Percentiles rank a stretch among this genome's conserved stretches.
Conservation (phyloP, 805 yeast genomes). For the Tetrapisispora iriomotensis region DNA sequence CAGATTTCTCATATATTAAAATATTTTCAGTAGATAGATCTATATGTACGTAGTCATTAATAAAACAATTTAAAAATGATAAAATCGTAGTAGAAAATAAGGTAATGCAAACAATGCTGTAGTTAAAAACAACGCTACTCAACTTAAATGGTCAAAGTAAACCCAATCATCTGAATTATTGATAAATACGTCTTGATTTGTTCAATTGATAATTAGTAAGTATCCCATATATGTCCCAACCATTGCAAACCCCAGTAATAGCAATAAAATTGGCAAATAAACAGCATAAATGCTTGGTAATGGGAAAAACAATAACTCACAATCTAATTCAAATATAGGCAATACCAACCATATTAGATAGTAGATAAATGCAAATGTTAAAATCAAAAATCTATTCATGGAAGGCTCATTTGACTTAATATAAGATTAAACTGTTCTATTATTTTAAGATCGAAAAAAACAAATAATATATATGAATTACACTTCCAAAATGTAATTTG, state of each 20-base stretch:
- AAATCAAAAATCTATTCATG: conserved; percentile 21
- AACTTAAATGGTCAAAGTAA: too few species aligned
- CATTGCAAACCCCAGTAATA: conserved; percentile 19
- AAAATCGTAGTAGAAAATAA: background rate
- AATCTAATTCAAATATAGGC: conserved; percentile 25
- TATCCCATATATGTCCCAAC: conserved; percentile 24
- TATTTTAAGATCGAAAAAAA: too few species aligned
- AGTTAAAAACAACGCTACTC: background rate
- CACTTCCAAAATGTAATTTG: too few species aligned
- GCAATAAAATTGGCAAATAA: conserved; percentile 22
- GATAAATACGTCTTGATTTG: background rate
- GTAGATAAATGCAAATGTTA: conserved; percentile 16
- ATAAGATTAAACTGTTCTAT: too few species aligned
- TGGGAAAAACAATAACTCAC: conserved; percentile 17
- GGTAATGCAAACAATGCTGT: background rate
- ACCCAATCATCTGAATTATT: too few species aligned
- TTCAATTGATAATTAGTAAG: conserved; percentile 9
- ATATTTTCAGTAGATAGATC: background rate
- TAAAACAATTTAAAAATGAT: background rate
- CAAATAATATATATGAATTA: too few species aligned
- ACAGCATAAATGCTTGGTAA: conserved; percentile 25
- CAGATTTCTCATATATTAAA: background rate
- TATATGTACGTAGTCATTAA: background rate
- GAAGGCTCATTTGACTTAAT: background rate
- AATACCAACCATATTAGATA: conserved; percentile 25